phyloP scores from a whole-genome alignment of 2,329 filamentous ascomycete genomes.

The Didymella pomorum region DNA sequence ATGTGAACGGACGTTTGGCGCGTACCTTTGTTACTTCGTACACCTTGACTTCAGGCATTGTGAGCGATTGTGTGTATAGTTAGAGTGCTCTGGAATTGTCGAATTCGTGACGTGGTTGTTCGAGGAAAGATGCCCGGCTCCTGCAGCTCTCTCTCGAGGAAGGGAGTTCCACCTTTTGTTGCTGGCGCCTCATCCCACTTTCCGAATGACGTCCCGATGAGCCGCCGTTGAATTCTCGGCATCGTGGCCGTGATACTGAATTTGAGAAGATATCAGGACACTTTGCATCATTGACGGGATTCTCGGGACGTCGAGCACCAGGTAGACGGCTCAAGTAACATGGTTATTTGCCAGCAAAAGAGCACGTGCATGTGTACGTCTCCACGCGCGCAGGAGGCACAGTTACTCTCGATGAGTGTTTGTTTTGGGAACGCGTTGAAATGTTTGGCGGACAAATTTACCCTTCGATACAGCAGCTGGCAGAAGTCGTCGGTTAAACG shows the following conservation, averaged over 20 bases:
- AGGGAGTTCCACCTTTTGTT: constrained; percentile 45
- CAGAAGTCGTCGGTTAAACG: constrained; percentile 11
- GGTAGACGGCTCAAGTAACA: background rate
- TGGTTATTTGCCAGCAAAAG: constrained; percentile 2
- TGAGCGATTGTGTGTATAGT: constrained; percentile 24
- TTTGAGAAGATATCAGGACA: background rate
- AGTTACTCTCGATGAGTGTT: background rate
- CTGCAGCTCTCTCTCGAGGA: constrained; percentile 25
- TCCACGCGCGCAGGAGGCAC: background rate
- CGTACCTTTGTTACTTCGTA: constrained; percentile 50
- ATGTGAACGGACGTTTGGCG: constrained; percentile 10
- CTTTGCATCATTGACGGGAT: background rate
- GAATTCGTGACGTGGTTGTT: constrained; percentile 18
- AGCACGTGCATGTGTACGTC: constrained; percentile 4
- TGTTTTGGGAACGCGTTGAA: background rate
- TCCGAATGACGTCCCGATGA: constrained; percentile 43
- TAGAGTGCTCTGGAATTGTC: constrained; percentile 5
- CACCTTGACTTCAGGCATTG: constrained; percentile 44
- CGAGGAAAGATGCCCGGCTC: background rate
- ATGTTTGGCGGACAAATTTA: constrained; percentile 4
- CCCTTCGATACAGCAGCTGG: constrained; percentile 3
- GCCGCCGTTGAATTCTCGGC: constrained; percentile 22
- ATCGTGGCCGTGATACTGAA: background rate
- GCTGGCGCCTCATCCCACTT: constrained; percentile 37
- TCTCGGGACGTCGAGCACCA: constrained; percentile 8